Conservation (phyloP, 768 basidiomycete species). For the Hysterangium stoloniferum region DNA sequence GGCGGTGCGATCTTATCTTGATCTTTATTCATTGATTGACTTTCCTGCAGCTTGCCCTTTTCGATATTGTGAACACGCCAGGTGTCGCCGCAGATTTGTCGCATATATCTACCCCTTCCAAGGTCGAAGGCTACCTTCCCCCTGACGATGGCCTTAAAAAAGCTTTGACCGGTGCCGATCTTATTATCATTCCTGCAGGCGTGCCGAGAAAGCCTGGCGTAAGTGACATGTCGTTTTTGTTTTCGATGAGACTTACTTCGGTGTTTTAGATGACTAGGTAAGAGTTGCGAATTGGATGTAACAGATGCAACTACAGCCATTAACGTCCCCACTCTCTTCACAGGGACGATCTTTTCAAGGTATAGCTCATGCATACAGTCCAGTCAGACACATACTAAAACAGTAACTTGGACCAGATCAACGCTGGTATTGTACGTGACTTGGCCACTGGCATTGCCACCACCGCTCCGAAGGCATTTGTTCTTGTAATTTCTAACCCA, state of each 20-base stretch:
- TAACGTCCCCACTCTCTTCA: neutral
- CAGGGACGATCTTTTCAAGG: constrained; percentile 96
- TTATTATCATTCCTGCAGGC: constrained; percentile 95
- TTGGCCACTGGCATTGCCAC: constrained; percentile 87
- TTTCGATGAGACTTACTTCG: constrained; percentile 4
- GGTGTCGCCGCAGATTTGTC: constrained; percentile 94
- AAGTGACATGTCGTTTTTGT: constrained; percentile 25
- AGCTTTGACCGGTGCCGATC: constrained; percentile 73
- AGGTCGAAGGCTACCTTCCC: constrained; percentile 69
- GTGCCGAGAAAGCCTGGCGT: constrained; percentile 93
- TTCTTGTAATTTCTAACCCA: constrained; percentile 97
- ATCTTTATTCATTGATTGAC: neutral
- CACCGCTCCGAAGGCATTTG: constrained; percentile 77
- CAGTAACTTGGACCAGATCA: constrained; percentile 53
- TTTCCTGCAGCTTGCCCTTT: constrained; percentile 62
- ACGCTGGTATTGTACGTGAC: constrained; percentile 93
- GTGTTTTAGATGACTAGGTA: constrained; percentile 43
- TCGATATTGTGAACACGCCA: constrained; percentile 96
- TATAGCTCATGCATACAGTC: too few species aligned
- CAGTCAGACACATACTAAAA: neutral
- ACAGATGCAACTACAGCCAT: constrained; percentile 1
- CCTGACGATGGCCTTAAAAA: constrained; percentile 78
- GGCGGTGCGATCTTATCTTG: constrained; percentile 37
- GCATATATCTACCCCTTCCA: constrained; percentile 86
- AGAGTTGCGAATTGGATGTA: constrained; percentile 16